A percentile compares a stretch with the other conserved stretches of the same genome.
Evolutionary conservation across 306 rosid genomes (phyloP).

Genomic region (Cucurbita argyrosperma): DNA sequence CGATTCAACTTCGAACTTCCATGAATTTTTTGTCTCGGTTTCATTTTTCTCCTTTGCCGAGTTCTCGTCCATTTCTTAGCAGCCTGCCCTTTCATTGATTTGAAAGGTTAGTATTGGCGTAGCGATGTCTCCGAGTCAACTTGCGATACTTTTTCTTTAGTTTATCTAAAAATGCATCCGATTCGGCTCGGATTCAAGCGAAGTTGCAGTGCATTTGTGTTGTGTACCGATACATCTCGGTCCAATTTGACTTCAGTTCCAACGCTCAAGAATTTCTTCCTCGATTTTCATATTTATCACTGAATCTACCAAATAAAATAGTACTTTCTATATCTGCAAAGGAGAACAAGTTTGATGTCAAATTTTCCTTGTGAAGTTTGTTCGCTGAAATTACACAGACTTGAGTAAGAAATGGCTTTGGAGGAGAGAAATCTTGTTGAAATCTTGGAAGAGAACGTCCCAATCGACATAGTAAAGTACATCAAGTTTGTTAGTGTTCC

Average conservation of each 20-base stretch:
- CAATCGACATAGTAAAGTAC: slow-evolving; percentile 46
- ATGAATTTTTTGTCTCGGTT: neutral
- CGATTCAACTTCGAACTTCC: neutral
- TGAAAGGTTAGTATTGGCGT: neutral
- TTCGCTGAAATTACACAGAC: neutral
- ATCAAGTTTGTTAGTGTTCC: slow-evolving; percentile 58
- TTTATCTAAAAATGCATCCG: neutral
- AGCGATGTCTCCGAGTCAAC: neutral
- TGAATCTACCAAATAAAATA: neutral
- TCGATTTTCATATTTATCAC: neutral
- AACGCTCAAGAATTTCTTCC: neutral
- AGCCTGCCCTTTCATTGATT: neutral
- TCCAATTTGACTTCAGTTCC: neutral
- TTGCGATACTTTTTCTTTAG: neutral
- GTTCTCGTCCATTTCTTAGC: neutral
- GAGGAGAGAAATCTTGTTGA: slow-evolving; percentile 56
- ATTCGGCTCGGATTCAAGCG: neutral
- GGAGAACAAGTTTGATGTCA: neutral
- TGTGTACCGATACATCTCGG: neutral
- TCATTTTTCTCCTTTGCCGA: neutral
- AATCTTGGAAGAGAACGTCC: slow-evolving; percentile 40
- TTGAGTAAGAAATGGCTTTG: slow-evolving; percentile 30
- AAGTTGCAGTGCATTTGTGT: neutral
- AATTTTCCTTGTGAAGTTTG: neutral
- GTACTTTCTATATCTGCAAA: neutral